These are phyloP conservation scores for Paraphoma sp. DNA, from an alignment of 2,329 filamentous ascomycete species.

Conservation along the genomic window DNA sequence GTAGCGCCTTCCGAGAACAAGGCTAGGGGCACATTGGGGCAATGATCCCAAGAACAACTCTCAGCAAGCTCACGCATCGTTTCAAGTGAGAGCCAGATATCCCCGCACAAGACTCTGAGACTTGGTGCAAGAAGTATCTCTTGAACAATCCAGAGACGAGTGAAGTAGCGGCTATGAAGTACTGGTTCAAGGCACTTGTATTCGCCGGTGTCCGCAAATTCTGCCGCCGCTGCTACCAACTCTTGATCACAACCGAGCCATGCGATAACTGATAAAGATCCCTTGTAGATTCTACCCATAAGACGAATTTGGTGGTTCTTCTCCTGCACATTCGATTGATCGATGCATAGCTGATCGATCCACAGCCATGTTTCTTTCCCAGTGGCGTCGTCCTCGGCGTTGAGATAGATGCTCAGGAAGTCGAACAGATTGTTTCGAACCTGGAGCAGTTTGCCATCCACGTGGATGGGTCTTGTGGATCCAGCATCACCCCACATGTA, in stretches of 20 bases:
- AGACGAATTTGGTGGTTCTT: neutral
- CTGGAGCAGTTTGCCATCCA: neutral
- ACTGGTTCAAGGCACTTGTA: neutral
- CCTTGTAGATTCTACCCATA: neutral
- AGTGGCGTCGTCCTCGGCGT: no score
- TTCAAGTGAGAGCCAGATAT: neutral
- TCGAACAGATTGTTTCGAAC: neutral
- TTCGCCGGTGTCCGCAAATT: neutral
- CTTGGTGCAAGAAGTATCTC: neutral
- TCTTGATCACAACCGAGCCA: neutral
- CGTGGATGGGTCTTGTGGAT: neutral
- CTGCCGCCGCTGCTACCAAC: neutral
- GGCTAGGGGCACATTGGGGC: neutral
- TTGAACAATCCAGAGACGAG: neutral
- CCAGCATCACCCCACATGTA: neutral
- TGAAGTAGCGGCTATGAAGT: neutral
- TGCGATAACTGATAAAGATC: neutral
- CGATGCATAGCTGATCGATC: neutral
- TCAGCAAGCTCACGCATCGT: neutral
- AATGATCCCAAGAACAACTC: neutral
- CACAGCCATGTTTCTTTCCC: neutral
- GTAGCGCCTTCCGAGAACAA: neutral
- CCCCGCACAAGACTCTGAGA: neutral
- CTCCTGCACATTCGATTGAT: neutral
- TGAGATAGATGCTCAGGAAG: neutral